Evolutionary conservation across 805 yeast genomes (phyloP), one percentile per base, ranked within the genome.

Genomic region (Candida endomychidarum): DNA sequence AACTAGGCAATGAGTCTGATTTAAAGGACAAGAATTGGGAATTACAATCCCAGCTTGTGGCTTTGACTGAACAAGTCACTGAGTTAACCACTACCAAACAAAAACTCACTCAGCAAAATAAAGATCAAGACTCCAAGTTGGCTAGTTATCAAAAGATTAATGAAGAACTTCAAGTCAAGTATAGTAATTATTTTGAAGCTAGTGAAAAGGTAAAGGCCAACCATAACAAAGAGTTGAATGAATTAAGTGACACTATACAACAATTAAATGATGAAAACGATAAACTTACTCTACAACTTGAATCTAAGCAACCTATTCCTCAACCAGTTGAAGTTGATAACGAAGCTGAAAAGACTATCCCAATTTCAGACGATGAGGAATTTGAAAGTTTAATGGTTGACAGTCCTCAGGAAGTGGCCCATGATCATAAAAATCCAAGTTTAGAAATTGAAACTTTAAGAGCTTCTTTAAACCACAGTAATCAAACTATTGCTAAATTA

Each of bases 251-350:
- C 3, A 72, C 77, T 34, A 76, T 83, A 34, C 72, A 71, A 22
- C 81, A 77, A 34, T 61, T 84, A 45, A 84, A 83, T 54, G 83
- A 81, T 50, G 89, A 82, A 53, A 83, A 83, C 58, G 85, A 81
- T 47, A 66, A 67, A 16, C 63, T 83, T 40, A 77, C 73, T 51
- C 57, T 64, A 45, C 65, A 72, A 37, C 37, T 65, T 14, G 26
- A 30, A 9, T 23, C 24, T n/a, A 12, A 22, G 14, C 14, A 14
- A 5, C 10, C 25, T 11, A 21, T 14, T 11, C 2, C 26, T 10
- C 11, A 23, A 21, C 4, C 3, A 16, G 32, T 23, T 2, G 17
- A 25, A 15, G 17, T 5, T 4, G 28, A 28, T 8, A 15, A 4
- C 4, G 38, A 41, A 31, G 10, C 6, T 19, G 34, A 27, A 2